A percentile compares a stretch with the other conserved stretches of the same genome.
Conservation (phyloP, 306 rosid genomes). For the Hippophae gyantsensis region DNA sequence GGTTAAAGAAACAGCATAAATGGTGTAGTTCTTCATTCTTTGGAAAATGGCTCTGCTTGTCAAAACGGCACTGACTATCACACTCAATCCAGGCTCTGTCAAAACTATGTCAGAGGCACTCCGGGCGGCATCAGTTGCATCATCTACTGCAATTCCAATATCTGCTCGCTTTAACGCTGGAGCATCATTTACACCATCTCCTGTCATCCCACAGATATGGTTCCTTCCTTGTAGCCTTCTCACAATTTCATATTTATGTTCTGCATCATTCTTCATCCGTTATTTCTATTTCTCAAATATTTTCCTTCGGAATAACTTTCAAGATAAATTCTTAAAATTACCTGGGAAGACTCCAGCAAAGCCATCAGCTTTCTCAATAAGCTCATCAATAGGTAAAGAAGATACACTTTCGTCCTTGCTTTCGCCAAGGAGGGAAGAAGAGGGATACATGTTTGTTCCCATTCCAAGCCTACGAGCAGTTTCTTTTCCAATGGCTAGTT, state of each 20-base stretch:
- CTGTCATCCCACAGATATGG: constrained; percentile 90
- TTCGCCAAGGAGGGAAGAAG: constrained; percentile 83
- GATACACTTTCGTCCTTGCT: constrained; percentile 51
- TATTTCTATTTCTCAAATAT: background rate
- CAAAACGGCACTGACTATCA: constrained; percentile 72
- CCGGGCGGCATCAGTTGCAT: constrained; percentile 90
- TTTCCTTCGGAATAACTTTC: background rate
- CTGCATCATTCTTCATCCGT: constrained; percentile 28
- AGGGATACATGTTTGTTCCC: constrained; percentile 98
- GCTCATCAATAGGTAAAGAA: constrained; percentile 66
- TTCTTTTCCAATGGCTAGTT: constrained; percentile 85
- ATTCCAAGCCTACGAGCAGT: constrained; percentile 93
- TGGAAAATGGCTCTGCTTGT: constrained; percentile 91
- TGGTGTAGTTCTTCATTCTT: constrained; percentile 91
- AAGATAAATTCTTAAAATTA: constrained; percentile 7
- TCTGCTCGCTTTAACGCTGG: constrained; percentile 82
- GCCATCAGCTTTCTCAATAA: constrained; percentile 89
- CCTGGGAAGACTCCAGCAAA: constrained; percentile 96
- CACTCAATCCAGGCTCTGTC: constrained; percentile 88
- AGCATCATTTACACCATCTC: constrained; percentile 95
- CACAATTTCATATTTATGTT: constrained; percentile 86
- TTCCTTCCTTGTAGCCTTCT: constrained; percentile 70
- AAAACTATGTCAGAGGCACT: constrained; percentile 87
- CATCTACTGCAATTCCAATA: constrained; percentile 90
- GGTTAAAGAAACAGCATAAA: constrained; percentile 84